Base-by-base conservation (phyloP, 1,284 basidiomycete genomes). In the Cryptococcus sp. region DNA sequence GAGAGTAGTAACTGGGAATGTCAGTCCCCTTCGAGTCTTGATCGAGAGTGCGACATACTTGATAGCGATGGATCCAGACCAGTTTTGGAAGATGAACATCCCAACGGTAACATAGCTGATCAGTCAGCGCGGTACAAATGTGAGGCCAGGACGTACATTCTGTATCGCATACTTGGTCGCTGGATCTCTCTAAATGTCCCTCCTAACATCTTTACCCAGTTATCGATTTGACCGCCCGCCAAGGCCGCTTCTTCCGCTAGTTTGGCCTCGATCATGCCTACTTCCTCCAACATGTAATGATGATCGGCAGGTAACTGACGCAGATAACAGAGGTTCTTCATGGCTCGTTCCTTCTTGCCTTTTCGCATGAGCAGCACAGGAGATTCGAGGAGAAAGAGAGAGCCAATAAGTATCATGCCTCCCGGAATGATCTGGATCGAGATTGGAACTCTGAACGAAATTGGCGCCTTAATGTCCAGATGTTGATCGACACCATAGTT, bases 391-490 rank as follows among this genome's bases (percentile, higher is more conserved):
- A 83, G 66, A 62, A 81, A 79, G 47, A 80, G 64, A 1, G 74
- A 65, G 14, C 77, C 79, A 43, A 80, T 54, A 46, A 76, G 66
- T 41, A 81, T 71, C 5, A 82, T 41, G 1, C 79, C 79, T 11
- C 79, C 81, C 1, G 82, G 82, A 64, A 83, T 77, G 44, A 83
- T 73, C 61, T 83, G 82, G 8, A 83, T 71, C 2, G 79, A 79
- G 58, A 82, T 79, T 2, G 82, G 80, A 55, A 82, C 78, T 8
- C 79, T 64, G 80, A 80, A 83, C 3, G 66, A 53, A 15, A 33
- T 50, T 23, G 53, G 42, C 4, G 65, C 66, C n/a, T 70, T 67
- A 11, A 72, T 53, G 0, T 72, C 58, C 35, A 81, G 66, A 45
- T 79, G 74, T 45, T 74, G 62, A 13, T 68, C 71, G 33, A 81